phyloP scores from a whole-genome alignment of 768 basidiomycete species.

The Kockovaella imperatae region DNA sequence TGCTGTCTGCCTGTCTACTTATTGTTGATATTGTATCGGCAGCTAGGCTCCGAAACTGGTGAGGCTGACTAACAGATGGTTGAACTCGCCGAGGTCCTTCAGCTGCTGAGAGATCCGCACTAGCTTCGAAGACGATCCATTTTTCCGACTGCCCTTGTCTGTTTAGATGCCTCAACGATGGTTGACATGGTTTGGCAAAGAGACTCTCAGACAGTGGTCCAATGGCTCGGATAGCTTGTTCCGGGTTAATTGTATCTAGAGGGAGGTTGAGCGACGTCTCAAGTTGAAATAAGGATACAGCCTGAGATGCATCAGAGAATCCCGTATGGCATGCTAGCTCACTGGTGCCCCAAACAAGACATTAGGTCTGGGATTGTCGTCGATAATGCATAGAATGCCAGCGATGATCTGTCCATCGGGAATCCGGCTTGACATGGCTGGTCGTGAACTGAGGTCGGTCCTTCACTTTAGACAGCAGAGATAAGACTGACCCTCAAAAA shows the following conservation, averaged over 20 bases:
- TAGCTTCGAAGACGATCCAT: not conserved
- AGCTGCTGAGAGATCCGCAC: no score
- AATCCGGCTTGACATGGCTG: not conserved
- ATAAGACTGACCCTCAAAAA: no score
- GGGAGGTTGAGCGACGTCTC: not conserved
- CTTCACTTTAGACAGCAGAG: no score
- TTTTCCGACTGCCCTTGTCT: not conserved
- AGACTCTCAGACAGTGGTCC: not conserved
- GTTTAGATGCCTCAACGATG: not conserved
- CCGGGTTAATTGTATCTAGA: not conserved
- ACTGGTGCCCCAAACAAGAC: constrained; percentile 20
- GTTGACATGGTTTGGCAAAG: not conserved
- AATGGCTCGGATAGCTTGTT: not conserved
- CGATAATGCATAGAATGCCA: constrained; percentile 10
- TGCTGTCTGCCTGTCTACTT: no score
- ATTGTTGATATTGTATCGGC: no score
- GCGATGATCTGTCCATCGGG: constrained; percentile 3
- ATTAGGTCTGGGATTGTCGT: constrained; percentile 8
- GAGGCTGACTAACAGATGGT: no score
- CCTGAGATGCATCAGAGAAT: not conserved
- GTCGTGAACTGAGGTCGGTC: no score
- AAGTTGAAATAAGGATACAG: not conserved
- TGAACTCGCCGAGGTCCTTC: no score
- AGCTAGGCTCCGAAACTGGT: no score
- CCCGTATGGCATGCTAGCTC: constrained; percentile 1